These are phyloP conservation scores for Arabis hirsuta DNA, from an alignment of 345 rosid genomes.

Conservation along the genomic window DNA sequence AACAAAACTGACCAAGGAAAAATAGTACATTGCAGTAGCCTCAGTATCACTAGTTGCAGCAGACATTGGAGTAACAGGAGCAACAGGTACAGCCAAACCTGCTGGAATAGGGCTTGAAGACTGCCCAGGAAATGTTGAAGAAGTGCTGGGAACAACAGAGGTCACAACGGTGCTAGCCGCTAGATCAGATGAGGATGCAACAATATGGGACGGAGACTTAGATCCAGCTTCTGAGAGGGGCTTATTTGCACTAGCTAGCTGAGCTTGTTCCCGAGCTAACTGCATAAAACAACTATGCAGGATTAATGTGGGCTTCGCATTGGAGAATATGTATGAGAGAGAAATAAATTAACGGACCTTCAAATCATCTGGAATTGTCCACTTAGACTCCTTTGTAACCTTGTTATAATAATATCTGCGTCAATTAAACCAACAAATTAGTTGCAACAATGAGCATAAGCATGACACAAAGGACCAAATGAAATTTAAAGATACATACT, in stretches of 20 bases:
- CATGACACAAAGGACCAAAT: conserved; percentile 18
- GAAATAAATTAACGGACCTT: conserved; percentile 58
- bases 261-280: conserved; percentile 96
- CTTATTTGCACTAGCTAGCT: conserved; percentile 54
- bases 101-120: conserved; percentile 70
- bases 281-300: conserved; percentile 49
- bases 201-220: conserved; percentile 49
- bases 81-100: conserved; percentile 55
- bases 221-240: conserved; percentile 50
- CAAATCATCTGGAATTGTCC: conserved; percentile 96
- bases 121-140: conserved; percentile 45
- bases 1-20: conserved; percentile 30
- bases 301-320: conserved; percentile 19
- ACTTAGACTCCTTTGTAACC: conserved; percentile 89
- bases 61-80: conserved; percentile 50
- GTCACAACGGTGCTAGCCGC: conserved; percentile 49
- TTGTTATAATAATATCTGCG: conserved; percentile 94
- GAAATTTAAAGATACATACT: conserved; percentile 50
- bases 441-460: conserved; percentile 22
- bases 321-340: conserved; percentile 21
- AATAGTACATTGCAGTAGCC: conserved; percentile 55
- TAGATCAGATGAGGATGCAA: conserved; percentile 50
- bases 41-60: conserved; percentile 47
- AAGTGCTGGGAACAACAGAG: conserved; percentile 53
- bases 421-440: conserved; percentile 30